Evolutionary conservation across 345 rosid species (phyloP).

Genomic region (Rubroshorea leprosula): DNA sequence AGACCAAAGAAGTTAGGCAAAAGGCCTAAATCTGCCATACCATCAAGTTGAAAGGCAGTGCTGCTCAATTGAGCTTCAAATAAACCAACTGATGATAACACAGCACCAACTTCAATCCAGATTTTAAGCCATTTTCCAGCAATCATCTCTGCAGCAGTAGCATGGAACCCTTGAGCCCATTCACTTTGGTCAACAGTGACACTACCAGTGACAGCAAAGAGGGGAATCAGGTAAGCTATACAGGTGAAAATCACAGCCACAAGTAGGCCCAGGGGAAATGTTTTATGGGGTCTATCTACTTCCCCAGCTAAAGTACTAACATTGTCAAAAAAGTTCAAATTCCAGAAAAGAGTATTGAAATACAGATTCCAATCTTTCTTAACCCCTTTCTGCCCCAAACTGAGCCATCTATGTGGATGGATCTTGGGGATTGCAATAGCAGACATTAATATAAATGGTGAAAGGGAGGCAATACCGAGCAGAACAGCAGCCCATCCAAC

Average conservation of each 20-base stretch:
- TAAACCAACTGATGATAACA: conserved; percentile 55
- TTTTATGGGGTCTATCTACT: conserved; percentile 46
- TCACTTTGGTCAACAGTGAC: conserved; percentile 42
- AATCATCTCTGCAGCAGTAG: conserved; percentile 52
- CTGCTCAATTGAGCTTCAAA: conserved; percentile 80
- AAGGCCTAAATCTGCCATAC: conserved; percentile 51
- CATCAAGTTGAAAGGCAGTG: conserved; percentile 47
- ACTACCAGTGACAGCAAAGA: conserved; percentile 57
- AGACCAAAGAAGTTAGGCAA: conserved; percentile 31
- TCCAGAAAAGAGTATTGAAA: conserved; percentile 64
- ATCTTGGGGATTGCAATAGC: conserved; percentile 43
- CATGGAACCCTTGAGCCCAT: conserved; percentile 59
- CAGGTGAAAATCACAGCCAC: conserved; percentile 45
- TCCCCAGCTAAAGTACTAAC: conserved; percentile 61
- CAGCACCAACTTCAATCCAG: conserved; percentile 62
- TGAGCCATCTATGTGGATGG: conserved; percentile 43
- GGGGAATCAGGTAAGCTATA: conserved; percentile 43
- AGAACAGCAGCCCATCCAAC: conserved; percentile 46
- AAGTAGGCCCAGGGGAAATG: conserved; percentile 42
- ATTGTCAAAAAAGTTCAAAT: conserved; percentile 60
- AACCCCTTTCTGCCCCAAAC: conserved; percentile 42
- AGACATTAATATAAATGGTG: conserved; percentile 45
- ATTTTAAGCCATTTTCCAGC: conserved; percentile 71
- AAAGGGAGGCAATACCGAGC: conserved; percentile 42
- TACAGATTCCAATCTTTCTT: conserved; percentile 53